Conservation (phyloP, 179 eudicot genomes). For the Sideroxylon spinosum region DNA sequence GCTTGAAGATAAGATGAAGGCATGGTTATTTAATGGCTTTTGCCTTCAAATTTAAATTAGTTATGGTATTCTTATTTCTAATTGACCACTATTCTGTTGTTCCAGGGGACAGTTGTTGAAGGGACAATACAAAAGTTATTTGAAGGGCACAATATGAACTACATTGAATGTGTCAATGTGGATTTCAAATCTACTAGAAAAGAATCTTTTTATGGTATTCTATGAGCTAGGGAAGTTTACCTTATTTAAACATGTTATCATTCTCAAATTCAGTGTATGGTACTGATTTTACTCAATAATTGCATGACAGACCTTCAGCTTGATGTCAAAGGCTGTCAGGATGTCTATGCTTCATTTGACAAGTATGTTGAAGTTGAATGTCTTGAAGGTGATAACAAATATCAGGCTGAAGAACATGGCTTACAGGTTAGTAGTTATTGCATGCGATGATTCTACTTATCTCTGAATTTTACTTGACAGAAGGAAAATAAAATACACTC, state of each 20-base stretch:
- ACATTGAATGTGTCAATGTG: slow-evolving; percentile 81
- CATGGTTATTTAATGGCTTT: slow-evolving; percentile 12
- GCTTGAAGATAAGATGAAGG: slow-evolving; percentile 91
- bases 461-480: neutral
- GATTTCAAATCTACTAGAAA: slow-evolving; percentile 77
- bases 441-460: neutral
- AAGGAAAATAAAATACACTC: neutral
- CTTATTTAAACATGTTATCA: neutral
- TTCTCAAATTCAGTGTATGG: neutral
- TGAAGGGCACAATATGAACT: slow-evolving; percentile 90
- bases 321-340: slow-evolving; percentile 82
- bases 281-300: slow-evolving; percentile 5
- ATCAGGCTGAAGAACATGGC: slow-evolving; percentile 70
- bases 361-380: slow-evolving; percentile 86
- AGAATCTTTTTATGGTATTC: slow-evolving; percentile 75
- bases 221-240: neutral
- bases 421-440: slow-evolving; percentile 47
- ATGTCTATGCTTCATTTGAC: slow-evolving; percentile 85
- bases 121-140: slow-evolving; percentile 77
- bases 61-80: neutral
- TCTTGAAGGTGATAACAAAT: slow-evolving; percentile 78
- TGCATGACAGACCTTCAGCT: slow-evolving; percentile 65
- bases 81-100: slow-evolving; percentile 19
- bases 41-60: neutral
- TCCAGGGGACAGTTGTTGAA: slow-evolving; percentile 81